A percentile compares a stretch with the other conserved stretches of the same genome.
phyloP scores from a whole-genome alignment of 2,329 filamentous ascomycete species.

The Pseudocercospora musae region DNA sequence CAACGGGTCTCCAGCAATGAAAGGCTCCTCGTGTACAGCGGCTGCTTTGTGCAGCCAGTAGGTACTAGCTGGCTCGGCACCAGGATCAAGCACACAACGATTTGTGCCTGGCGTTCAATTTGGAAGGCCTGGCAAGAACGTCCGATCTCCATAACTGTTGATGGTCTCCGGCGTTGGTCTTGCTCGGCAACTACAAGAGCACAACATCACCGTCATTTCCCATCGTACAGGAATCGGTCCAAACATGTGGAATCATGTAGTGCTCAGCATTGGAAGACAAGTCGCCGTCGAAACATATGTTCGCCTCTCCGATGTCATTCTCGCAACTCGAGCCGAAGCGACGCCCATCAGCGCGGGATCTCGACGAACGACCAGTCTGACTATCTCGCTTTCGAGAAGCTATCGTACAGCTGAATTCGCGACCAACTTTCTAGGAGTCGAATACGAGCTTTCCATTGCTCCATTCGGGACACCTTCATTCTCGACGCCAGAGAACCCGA shows the following conservation, averaged over 20 bases:
- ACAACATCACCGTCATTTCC: conserved; percentile 53
- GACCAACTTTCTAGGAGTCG: conserved; percentile 28
- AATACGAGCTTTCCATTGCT: conserved; percentile 24
- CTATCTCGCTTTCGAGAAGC: too few species aligned
- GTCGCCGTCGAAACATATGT: too few species aligned
- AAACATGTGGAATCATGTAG: too few species aligned
- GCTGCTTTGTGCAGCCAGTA: neutral
- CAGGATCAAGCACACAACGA: neutral
- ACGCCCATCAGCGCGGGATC: too few species aligned
- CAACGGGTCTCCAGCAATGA: neutral
- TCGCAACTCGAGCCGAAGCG: too few species aligned
- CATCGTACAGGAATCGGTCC: conserved; percentile 45
- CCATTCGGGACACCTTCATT: neutral
- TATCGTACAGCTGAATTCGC: too few species aligned
- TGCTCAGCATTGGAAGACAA: too few species aligned
- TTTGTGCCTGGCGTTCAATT: conserved; percentile 8
- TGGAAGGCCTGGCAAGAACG: conserved; percentile 15
- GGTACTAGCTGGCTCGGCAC: neutral
- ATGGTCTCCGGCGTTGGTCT: conserved; percentile 64
- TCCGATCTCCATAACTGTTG: conserved; percentile 62
- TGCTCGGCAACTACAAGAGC: conserved; percentile 47
- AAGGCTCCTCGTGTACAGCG: neutral
- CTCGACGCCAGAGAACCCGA: neutral
- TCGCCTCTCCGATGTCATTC: too few species aligned
- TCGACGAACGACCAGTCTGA: too few species aligned